Conservation (phyloP, 2,329 filamentous ascomycete genomes). For the Beauveria asiatica region DNA sequence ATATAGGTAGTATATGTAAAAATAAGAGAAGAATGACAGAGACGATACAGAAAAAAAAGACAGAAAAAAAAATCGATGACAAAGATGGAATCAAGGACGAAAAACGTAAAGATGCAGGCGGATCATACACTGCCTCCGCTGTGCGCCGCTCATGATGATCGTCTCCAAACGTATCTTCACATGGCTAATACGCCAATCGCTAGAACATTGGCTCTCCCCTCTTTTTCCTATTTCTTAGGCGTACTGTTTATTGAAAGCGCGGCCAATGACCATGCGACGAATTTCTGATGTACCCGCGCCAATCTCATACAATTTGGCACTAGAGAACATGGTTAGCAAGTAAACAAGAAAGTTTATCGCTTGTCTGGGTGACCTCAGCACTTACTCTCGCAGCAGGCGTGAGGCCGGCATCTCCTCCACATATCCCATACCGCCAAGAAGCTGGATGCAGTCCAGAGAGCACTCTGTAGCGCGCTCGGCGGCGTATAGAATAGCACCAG, state of each 20-base stretch:
- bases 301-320: constrained; percentile 83
- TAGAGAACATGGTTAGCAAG: constrained; percentile 27
- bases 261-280: constrained; percentile 85
- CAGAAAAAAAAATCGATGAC: no score
- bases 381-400: constrained; percentile 64
- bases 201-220: not conserved
- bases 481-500: constrained; percentile 86
- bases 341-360: not conserved
- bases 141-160: constrained; percentile 5
- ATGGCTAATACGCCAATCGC: not conserved
- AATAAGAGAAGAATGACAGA: no score
- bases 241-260: constrained; percentile 85
- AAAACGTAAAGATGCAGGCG: not conserved
- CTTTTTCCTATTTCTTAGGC: constrained; percentile 22
- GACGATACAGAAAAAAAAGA: no score
- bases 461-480: constrained; percentile 85
- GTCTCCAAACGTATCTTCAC: not conserved
- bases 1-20: no score
- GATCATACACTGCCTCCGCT: constrained; percentile 1
- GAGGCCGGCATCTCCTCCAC: constrained; percentile 92
- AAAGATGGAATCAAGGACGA: not conserved
- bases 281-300: constrained; percentile 94
- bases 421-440: constrained; percentile 92
- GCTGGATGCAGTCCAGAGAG: constrained; percentile 79
- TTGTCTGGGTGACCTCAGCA: constrained; percentile 10